Evolutionary conservation across 441 rosid species (phyloP).

Genomic region (Pelargonium australe): DNA sequence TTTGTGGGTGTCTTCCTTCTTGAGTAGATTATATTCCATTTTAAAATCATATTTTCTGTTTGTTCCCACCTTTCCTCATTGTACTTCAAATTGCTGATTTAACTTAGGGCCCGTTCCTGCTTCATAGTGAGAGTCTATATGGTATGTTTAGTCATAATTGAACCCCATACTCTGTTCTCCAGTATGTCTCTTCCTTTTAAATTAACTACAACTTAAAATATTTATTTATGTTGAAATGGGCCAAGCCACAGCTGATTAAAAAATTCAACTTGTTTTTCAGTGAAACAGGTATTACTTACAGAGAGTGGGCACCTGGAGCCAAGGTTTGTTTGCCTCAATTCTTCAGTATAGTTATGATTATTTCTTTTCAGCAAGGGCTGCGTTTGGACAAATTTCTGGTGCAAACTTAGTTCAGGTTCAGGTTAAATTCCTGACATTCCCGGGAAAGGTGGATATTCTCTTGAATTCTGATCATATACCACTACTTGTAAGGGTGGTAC

Average conservation of each 20-base stretch:
- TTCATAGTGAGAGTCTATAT: background rate
- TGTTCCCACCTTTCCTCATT: background rate
- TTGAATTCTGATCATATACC: background rate
- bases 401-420: conserved; percentile 10
- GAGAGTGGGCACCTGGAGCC: conserved; percentile 99
- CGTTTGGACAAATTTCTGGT: background rate
- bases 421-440: conserved; percentile 9
- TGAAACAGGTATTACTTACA: conserved; percentile 74
- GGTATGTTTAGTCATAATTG: background rate
- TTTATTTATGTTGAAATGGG: conserved; percentile 21
- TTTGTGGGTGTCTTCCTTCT: background rate
- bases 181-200: background rate
- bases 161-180: background rate
- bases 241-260: conserved; percentile 31
- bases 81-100: background rate
- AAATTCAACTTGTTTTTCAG: conserved; percentile 43
- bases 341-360: background rate
- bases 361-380: background rate
- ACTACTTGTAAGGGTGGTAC: background rate
- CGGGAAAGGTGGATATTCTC: background rate
- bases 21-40: background rate
- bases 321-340: conserved; percentile 46
- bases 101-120: background rate
- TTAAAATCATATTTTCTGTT: background rate
- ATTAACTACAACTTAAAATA: background rate